Base-by-base conservation (phyloP, 1,139 yeast species). In the Yamadazyma mexicana region DNA sequence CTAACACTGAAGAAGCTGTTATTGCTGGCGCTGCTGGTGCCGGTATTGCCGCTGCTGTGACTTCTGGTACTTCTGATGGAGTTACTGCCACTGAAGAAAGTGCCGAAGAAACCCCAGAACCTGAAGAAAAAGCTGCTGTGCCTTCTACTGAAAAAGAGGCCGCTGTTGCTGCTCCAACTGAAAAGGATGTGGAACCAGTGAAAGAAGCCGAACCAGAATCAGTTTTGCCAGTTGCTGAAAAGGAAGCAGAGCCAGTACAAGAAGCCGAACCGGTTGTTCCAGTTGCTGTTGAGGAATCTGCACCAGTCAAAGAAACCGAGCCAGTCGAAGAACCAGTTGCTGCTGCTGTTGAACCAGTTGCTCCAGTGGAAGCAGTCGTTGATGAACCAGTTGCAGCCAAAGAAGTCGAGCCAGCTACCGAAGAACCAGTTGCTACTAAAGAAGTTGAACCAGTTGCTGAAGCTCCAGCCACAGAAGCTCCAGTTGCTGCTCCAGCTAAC, bases 1-100 rank as follows among this genome's bases (percentile, higher is more conserved):
- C 75, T 41, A 8, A 8, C 8, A 20, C 22, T 8, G 22, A 20
- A 5, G 69, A 70, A 31, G 64, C 58, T 37, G 55, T 63, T 11
- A 63, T 75, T 35, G 49, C 46, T 37, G 53, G 41, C 26, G 50
- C 44, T 34, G 49, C 46, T 24, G 46, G 47, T 31, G 53, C 45
- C 28, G 51, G 44, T 27, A 46, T 31, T 18, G 45, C 49, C 22
- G 39, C 44, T 30, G 50, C 33, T n/a, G 41, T 43, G 34, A 62
- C 76, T 30, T 43, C 49, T 25, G 39, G 43, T 31, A 49, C 31
- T 12, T 39, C 44, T 35, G 62, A 75, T 34, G 22, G 22, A 6
- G 46, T 47, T 33, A 51, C 46, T 27, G 52, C 46, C 34, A 44
- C 51, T 24, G 48, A 38, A 26, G 43, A 37, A 17, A 42, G 40